Conservation (phyloP, 345 rosid species). For the Mallotus nudiflorus region DNA sequence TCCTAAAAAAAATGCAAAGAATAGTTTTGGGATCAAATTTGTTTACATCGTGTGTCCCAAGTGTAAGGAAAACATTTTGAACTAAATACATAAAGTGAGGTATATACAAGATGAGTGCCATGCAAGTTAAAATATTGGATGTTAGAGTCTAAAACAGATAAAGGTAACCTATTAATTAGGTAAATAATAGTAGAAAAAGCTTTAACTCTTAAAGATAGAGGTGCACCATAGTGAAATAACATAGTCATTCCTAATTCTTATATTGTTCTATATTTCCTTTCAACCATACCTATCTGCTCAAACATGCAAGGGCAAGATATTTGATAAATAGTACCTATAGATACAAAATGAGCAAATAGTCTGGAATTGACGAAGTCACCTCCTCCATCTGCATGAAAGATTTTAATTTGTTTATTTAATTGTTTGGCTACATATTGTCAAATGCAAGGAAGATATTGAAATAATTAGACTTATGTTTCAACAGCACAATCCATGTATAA, state of each 20-base stretch:
- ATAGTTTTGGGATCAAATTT: slow-evolving; percentile 10
- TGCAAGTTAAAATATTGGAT: neutral
- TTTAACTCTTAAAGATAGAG: neutral
- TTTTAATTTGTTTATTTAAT: too few species aligned
- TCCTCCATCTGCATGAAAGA: too few species aligned
- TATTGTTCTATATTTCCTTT: neutral
- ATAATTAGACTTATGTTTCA: too few species aligned
- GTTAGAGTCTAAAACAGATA: neutral
- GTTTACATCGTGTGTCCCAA: neutral
- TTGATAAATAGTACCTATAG: too few species aligned
- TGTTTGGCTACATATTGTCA: too few species aligned
- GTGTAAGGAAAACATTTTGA: slow-evolving; percentile 1
- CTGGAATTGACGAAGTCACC: too few species aligned
- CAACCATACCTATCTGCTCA: too few species aligned
- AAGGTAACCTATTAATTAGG: neutral
- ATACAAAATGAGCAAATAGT: too few species aligned
- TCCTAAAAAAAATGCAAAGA: neutral
- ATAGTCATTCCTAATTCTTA: slow-evolving; percentile 15
- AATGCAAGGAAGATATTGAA: too few species aligned
- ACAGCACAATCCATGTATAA: too few species aligned
- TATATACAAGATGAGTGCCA: neutral
- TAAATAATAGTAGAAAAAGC: neutral
- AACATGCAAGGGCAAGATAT: too few species aligned
- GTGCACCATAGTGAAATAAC: slow-evolving; percentile 9
- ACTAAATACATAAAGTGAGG: neutral